Evolutionary conservation across 1,284 basidiomycete genomes (phyloP), one percentile per base, ranked within the genome.

Genomic region (Pseudozyma thailandica): DNA sequence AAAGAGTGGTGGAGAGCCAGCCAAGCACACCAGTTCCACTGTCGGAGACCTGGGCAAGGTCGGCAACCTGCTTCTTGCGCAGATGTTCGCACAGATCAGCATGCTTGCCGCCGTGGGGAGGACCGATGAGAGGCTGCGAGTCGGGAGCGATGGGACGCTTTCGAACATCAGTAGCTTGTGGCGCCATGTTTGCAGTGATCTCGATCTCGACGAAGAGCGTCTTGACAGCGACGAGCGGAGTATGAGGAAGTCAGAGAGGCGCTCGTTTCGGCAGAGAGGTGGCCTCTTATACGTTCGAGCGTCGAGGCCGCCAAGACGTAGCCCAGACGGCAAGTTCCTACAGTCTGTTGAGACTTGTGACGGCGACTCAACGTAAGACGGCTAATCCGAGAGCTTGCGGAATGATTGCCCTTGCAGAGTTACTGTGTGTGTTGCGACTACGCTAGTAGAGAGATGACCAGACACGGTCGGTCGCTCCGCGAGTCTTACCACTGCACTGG

Each of bases 31-130:
- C 69, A 4, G 55, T 47, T 26, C 69, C 69, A 5, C 41, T 25
- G 8, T 42, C 50, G 6, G 60, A 57, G 27, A 58, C 43, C 2
- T 52, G 41, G 23, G 56, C 41, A 20, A 68, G 37, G 4, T 55
- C 53, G 10, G 26, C 33, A 33, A 68, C 52, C 46, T 72, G 70
- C 48, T 27, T 50, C 43, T 44, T 58, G 31, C 59, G 69, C 5
- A 72, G 30, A 18, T 55, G 31, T 26, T 50, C 44, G 52, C 56
- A 55, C 27, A 66, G 63, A 2, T 49, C 52, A 18, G 44, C 49
- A 42, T 66, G 63, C 52, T 56, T 66, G 43, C 46, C 51, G 23
- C 27, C 41, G 13, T 59, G 42, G 7, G 43, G 30, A 30, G 52
- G 44, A 10, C 28, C 52, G 57, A 56, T 55, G 44, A 56, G 56